Evolutionary conservation across 495 filamentous ascomycete genomes (phyloP), one percentile per base, ranked within the genome.

Genomic region (Aeminium ludgeri): DNA sequence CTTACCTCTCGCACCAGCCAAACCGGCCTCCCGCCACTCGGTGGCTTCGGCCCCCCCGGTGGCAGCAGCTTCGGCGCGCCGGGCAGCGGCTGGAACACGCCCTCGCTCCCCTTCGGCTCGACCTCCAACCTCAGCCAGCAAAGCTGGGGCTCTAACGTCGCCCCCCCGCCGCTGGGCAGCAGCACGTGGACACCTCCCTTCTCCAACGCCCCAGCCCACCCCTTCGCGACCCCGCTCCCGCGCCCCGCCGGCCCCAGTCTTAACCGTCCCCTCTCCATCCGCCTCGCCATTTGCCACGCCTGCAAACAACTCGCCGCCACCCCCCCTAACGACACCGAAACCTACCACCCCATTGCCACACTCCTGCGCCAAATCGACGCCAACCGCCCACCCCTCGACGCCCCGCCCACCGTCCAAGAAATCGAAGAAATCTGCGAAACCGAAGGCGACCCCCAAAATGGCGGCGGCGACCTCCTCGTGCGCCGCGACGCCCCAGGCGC

Each of bases 351-450:
- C 43, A 66, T 86, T 32, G 66, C 70, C 10, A 59, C 62, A 12
- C 67, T 95, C 36, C 72, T 78, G 36, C 64, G 64, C 3, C 76
- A 78, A 38, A 65, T 92, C 10, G 74, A 82, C 23, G 55, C 66
- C 34, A 58, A 74, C 28, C 74, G 70, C 25, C 60, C 68, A 17
- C 48, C 65, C 0, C 59, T 56, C 30, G 78, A 84, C 30, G 59
- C 69, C 1, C 58, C 70, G 0, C 71, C 89, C 43, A 63, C 63
- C 2, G 63, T 80, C 38, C 63, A 72, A 20, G 86, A 93, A 47
- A 66, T 97, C 57, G 66, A 85, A n/a, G 79, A 83, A 35, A 82
- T 92, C 41, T 87, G 81, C 58, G 86, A 95, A 46, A 91, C 86
- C 1, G 79, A 89, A 55, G 89, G 89, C 43, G 91, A 82, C 51